phyloP scores from a whole-genome alignment of 345 rosid species.

The Sapria himalayana region DNA sequence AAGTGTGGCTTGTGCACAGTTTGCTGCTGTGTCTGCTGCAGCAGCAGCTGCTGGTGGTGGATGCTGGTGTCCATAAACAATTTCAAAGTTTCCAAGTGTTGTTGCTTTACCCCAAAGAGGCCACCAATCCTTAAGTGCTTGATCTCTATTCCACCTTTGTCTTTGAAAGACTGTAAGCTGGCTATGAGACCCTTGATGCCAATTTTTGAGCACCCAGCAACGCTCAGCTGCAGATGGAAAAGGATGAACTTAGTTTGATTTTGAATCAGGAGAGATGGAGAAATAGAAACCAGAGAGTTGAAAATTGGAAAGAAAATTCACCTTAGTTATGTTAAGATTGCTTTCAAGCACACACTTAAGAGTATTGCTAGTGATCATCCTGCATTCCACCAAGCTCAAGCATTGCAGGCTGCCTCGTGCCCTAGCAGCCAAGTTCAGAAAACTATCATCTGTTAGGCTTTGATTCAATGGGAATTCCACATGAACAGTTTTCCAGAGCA shows the following conservation, averaged over 20 bases:
- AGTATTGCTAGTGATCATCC: slow-evolving; percentile 53
- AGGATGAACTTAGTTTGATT: slow-evolving; percentile 15
- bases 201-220: slow-evolving; percentile 76
- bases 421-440: slow-evolving; percentile 38
- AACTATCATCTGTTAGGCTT: slow-evolving; percentile 67
- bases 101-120: slow-evolving; percentile 41
- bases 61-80: slow-evolving; percentile 26
- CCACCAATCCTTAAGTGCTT: slow-evolving; percentile 70
- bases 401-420: slow-evolving; percentile 66
- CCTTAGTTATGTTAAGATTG: slow-evolving; percentile 55
- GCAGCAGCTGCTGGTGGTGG: no score
- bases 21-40: no score
- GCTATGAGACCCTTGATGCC: slow-evolving; percentile 43
- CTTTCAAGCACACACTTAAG: slow-evolving; percentile 35
- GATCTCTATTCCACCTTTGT: slow-evolving; percentile 24
- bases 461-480: slow-evolving; percentile 62
- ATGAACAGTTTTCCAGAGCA: slow-evolving; percentile 62
- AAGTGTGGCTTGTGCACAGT: slow-evolving; percentile 32
- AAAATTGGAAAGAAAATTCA: slow-evolving; percentile 11
- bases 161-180: slow-evolving; percentile 36
- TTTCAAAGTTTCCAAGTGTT: slow-evolving; percentile 47
- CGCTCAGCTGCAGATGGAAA: slow-evolving; percentile 37
- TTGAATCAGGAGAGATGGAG: slow-evolving; percentile 15
- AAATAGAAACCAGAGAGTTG: neutral
- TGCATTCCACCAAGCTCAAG: slow-evolving; percentile 63